Conservation (phyloP, 1,139 yeast genomes). For the Geotrichum reessii region DNA sequence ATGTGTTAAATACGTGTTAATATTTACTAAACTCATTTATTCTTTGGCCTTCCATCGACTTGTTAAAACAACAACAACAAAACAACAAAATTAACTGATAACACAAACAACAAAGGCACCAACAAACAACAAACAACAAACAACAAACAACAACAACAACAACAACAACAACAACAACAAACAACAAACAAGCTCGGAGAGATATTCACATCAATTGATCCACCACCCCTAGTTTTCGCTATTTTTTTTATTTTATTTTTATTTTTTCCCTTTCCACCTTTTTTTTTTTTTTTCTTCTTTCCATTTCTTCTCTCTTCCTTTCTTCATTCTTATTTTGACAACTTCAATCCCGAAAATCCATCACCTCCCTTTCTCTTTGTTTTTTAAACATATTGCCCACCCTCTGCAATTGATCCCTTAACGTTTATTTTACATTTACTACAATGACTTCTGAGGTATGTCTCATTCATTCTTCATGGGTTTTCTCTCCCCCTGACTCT, state of each 20-base stretch:
- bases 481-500: neutral
- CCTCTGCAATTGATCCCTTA: neutral
- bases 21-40: neutral
- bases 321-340: neutral
- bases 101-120: neutral
- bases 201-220: neutral
- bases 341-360: neutral
- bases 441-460: conserved; percentile 2
- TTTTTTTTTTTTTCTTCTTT: neutral
- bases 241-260: neutral
- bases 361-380: neutral
- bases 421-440: neutral
- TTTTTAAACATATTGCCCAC: neutral
- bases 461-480: neutral
- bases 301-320: neutral
- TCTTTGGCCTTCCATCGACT: neutral
- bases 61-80: neutral
- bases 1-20: too few species aligned
- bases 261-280: neutral
- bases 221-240: neutral
- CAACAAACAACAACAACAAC: neutral
- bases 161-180: neutral
- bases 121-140: neutral
- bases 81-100: neutral
- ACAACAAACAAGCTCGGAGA: neutral